These are phyloP conservation scores for Talaromyces adpressus DNA, from an alignment of 495 filamentous ascomycete genomes.

Conservation along the genomic window DNA sequence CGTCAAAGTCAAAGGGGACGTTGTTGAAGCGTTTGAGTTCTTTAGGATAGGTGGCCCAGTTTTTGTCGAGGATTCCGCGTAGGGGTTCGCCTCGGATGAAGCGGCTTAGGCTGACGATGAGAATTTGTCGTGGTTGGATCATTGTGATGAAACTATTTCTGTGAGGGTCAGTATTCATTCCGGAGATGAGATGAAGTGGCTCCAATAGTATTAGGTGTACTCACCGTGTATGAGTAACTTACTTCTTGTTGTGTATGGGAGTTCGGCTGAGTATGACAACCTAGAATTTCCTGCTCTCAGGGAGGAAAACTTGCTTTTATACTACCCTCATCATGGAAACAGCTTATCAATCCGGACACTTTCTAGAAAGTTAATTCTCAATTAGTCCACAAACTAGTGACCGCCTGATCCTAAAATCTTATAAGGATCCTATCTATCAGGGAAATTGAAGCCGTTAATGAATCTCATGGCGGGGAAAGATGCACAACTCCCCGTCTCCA, in stretches of 20 bases:
- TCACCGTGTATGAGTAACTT: not conserved
- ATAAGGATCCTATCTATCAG: not conserved
- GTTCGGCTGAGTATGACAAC: not conserved
- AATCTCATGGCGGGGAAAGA: not conserved
- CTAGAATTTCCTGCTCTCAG: not conserved
- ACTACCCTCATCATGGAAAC: not conserved
- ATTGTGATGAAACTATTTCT: not conserved
- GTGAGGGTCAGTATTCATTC: not conserved
- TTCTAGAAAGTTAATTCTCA: not conserved
- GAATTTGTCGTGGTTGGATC: not conserved
- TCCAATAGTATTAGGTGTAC: not conserved
- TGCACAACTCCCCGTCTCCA: not conserved
- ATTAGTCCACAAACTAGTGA: not conserved
- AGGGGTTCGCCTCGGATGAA: not conserved
- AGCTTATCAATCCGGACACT: not conserved
- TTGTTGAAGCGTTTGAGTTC: not conserved
- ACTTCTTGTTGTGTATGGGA: not conserved
- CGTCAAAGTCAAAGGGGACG: not conserved
- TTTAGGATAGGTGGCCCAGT: not conserved
- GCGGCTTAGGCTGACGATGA: slow-evolving; percentile 1
- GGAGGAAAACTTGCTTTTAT: not conserved
- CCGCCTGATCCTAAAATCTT: not conserved
- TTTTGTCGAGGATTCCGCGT: not conserved
- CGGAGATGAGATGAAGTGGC: no score
- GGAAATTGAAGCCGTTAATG: not conserved